Conservation (phyloP, 345 rosid species). For the Cardamine resedifolia region DNA sequence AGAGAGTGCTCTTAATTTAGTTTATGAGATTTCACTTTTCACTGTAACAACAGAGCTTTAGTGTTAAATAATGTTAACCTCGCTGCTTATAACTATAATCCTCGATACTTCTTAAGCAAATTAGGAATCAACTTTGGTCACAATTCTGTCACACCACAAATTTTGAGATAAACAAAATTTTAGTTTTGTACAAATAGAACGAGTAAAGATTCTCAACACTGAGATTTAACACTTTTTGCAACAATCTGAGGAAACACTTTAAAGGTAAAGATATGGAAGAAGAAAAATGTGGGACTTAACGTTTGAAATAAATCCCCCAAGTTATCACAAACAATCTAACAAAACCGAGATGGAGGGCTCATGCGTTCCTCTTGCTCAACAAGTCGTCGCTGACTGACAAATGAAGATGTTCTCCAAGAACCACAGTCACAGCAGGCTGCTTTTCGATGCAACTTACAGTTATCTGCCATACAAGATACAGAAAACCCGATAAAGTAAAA, state of each 20-base stretch:
- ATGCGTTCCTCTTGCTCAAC: slow-evolving; percentile 21
- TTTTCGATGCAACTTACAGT: slow-evolving; percentile 57
- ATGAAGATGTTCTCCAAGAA: slow-evolving; percentile 58
- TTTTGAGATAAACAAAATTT: neutral
- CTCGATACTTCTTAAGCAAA: too few species aligned
- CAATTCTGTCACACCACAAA: neutral
- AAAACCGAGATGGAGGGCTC: neutral
- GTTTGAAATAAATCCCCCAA: neutral
- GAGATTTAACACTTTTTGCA: neutral
- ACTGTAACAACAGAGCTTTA: neutral
- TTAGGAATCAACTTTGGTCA: neutral
- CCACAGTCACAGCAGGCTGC: slow-evolving; percentile 49
- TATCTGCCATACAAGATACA: slow-evolving; percentile 43
- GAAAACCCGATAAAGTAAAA: neutral
- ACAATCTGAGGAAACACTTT: neutral
- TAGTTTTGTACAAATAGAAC: neutral
- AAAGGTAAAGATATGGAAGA: neutral
- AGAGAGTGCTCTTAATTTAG: neutral
- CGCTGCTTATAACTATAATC: neutral
- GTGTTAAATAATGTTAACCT: neutral
- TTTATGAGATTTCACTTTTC: neutral
- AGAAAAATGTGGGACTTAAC: neutral
- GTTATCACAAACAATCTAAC: neutral
- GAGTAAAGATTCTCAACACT: neutral
- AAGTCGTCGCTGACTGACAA: slow-evolving; percentile 57